Evolutionary conservation across 192 early-diverging fungal species (phyloP), one percentile per base, ranked within the genome.

Genomic region (Backusella australiensis): DNA sequence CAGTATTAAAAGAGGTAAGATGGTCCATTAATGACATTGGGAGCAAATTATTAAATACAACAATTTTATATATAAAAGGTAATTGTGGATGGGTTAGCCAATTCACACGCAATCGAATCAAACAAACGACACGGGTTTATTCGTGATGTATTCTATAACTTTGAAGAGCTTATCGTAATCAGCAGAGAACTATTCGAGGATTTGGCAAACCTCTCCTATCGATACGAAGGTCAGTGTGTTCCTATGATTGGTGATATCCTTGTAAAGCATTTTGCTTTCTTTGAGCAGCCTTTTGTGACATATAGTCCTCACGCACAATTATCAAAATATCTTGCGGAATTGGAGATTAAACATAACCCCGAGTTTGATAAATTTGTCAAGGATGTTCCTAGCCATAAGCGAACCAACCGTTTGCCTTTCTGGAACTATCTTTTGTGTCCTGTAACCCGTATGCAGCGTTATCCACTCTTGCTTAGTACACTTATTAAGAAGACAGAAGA

Each of bases 241-340:
- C 92, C 71, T 84, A 83, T 72, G 83, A 86, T 98, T 36, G 97
- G 97, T 65, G 96, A 97, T 76, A 89, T 97, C 36, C 91, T 98
- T 73, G 75, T 94, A 38, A 78, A 86, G 77, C 88, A 93, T 76
- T 89, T 93, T 5, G 79, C 88, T 59, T 86, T 87, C 72, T 92
- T 96, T 73, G 87, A 93, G 69, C 70, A 77, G 26, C 88, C 91
- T 0, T 97, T 94, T 71, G 87, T 94, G 39, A 87, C 88, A 36
- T 98, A 97, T 83, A 91, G 94, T 63, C 93, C 91, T 12, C 90
- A 95, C 77, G 93, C 94, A 70, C 87, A 90, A 32, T 92, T 91
- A 79, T 93, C 93, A 49, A 91, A 93, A 81, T 90, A 94, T 80
- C 87, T 91, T 59, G 83, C 96, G 68, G 93, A 94, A 44, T 83